Conservation (phyloP, 768 basidiomycete species). For the Xanthoconium purpureum region DNA sequence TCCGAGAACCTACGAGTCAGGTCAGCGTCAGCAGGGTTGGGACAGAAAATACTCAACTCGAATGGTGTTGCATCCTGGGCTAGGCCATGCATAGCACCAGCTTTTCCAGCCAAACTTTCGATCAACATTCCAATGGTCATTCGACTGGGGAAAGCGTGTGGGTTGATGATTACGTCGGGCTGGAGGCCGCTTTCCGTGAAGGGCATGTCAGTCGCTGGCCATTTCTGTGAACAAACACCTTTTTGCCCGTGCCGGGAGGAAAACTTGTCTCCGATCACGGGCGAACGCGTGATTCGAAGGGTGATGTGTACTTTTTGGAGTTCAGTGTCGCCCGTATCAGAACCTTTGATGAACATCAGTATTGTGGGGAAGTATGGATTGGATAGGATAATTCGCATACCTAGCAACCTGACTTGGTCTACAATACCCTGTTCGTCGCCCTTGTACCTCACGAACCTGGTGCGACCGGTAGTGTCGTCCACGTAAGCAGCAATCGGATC, state of each 20-base stretch:
- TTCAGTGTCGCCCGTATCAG: constrained; percentile 83
- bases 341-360: constrained; percentile 46
- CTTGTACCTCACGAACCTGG: constrained; percentile 91
- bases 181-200: constrained; percentile 99
- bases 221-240: constrained; percentile 99
- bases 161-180: constrained; percentile 99
- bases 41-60: constrained; percentile 55
- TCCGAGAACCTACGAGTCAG: constrained; percentile 73
- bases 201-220: constrained; percentile 98
- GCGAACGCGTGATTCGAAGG: constrained; percentile 87
- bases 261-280: constrained; percentile 99
- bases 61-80: constrained; percentile 99
- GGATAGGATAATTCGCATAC: constrained; percentile 39
- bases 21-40: constrained; percentile 8
- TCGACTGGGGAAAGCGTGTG: constrained; percentile 97
- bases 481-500: constrained; percentile 84
- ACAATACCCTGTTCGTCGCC: constrained; percentile 90
- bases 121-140: constrained; percentile 99
- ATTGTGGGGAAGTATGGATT: neutral
- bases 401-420: constrained; percentile 87
- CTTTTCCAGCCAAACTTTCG: constrained; percentile 99
- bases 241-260: constrained; percentile 99
- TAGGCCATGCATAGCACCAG: constrained; percentile 96
- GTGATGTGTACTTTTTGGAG: constrained; percentile 93
- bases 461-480: constrained; percentile 80